Conservation (phyloP, 2,329 filamentous ascomycete species). For the Colletotrichum acutatum region DNA sequence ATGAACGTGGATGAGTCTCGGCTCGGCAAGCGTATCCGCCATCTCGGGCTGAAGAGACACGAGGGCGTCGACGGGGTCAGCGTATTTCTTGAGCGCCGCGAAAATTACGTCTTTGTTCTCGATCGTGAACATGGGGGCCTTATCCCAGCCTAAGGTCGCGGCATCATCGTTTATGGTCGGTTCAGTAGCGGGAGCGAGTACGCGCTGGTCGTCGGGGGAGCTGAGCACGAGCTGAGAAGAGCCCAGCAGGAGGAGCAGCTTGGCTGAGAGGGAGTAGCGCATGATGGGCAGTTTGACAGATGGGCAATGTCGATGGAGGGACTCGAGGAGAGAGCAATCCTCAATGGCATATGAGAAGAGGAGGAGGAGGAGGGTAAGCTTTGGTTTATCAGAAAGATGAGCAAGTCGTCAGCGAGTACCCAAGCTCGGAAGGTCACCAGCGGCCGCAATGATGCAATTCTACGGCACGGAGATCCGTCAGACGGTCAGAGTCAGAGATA, state of each 20-base stretch:
- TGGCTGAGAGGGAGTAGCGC: constrained; percentile 25
- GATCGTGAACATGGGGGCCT: not conserved
- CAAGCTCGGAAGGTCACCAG: not conserved
- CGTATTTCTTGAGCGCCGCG: constrained; percentile 39
- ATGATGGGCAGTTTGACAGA: not conserved
- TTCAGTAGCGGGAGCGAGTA: not conserved
- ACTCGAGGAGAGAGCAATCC: not conserved
- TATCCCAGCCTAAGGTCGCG: not conserved
- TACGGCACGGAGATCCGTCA: not conserved
- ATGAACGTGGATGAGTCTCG: constrained; percentile 71
- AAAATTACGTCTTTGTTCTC: constrained; percentile 35
- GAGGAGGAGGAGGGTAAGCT: not conserved
- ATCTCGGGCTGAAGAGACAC: constrained; percentile 41
- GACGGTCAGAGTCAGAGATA: not conserved
- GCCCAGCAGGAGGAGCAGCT: constrained; percentile 26
- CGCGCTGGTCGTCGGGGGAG: constrained; percentile 14
- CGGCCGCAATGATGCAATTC: not conserved
- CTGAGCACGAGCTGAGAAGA: constrained; percentile 23
- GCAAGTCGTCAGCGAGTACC: not conserved
- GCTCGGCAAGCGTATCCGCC: constrained; percentile 48
- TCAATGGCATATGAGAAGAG: too few relatives aligned
- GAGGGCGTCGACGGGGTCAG: constrained; percentile 45
- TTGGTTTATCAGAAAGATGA: not conserved
- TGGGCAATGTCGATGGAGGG: not conserved
- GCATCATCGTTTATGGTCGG: not conserved